Evolutionary conservation across 2,329 filamentous ascomycete genomes (phyloP), one percentile per base, ranked within the genome.

Genomic region (Penicillium sp.): DNA sequence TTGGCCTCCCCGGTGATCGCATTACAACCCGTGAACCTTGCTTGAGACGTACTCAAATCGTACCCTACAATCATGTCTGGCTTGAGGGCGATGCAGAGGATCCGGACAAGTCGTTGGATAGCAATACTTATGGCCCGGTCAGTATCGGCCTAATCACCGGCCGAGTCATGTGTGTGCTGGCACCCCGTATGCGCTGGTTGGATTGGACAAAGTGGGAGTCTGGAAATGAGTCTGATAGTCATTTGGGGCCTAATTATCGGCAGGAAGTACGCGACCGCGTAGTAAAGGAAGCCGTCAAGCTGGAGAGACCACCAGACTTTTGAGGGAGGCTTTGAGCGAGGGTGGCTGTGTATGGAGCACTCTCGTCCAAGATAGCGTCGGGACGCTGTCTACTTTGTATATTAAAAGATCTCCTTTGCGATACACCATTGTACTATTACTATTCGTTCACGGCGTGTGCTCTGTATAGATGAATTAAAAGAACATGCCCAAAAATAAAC

Each of bases 11-110:
- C 55, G 93, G 93, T 10, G 94, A 98, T 73, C 81, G 86, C 1
- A 86, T 98, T 33, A 82, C 80, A 58, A 90, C 90, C 43, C 83
- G 85, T 59, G 76, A 81, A 56, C 87, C 87, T 19, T 89, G 87
- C 72, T 83, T 85, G 80, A 72, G 70, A 19, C 66, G 66, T 14
- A 76, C 82, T 43, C 77, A 80, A 52, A 83, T 84, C 64, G 85
- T 99, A 25, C 94, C 93, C 5, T 84, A 84, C 64, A 92, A 92
- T 19, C 93, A 98, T 79, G 84, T 98, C 30, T 99, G 95, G 95
- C 87, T 99, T 0, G 94, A 98, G 75, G 95, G 95, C 1, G 95
- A 99, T 73, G 92, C 90, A 13, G 71, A 70, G 30, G 85, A 85
- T 70, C 85, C 86, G 68, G 83, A 85, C 54, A 85, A 85, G 69